phyloP scores from a whole-genome alignment of 345 rosid genomes.

The Pistacia atlantica region DNA sequence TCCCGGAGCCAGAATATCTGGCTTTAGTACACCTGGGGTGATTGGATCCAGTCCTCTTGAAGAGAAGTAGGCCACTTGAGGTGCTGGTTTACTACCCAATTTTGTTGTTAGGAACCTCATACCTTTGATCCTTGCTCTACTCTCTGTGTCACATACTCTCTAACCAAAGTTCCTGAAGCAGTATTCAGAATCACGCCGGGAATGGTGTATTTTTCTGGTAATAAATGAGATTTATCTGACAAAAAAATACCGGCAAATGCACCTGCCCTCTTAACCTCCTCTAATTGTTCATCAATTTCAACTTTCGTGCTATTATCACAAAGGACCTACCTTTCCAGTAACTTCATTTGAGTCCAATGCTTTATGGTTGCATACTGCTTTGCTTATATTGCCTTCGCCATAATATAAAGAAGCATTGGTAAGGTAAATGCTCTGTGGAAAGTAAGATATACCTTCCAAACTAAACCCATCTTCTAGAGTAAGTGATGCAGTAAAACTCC shows the following conservation, averaged over 20 bases:
- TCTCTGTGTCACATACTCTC: slow-evolving; percentile 5
- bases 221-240: slow-evolving; percentile 18
- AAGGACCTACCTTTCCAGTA: slow-evolving; percentile 40
- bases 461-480: slow-evolving; percentile 30
- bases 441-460: slow-evolving; percentile 37
- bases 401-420: slow-evolving; percentile 31
- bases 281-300: slow-evolving; percentile 12
- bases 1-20: slow-evolving; percentile 54
- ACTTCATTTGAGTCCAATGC: slow-evolving; percentile 35
- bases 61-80: slow-evolving; percentile 62
- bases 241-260: slow-evolving; percentile 40
- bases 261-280: slow-evolving; percentile 31
- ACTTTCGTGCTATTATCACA: slow-evolving; percentile 20
- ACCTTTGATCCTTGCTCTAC: slow-evolving; percentile 28
- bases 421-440: slow-evolving; percentile 28
- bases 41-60: slow-evolving; percentile 65
- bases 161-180: slow-evolving; percentile 15
- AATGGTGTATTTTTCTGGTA: slow-evolving; percentile 22
- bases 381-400: slow-evolving; percentile 16
- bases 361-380: slow-evolving; percentile 21
- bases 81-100: slow-evolving; percentile 42
- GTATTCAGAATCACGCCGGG: slow-evolving; percentile 30
- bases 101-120: slow-evolving; percentile 36
- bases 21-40: slow-evolving; percentile 40
- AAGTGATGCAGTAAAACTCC: slow-evolving; percentile 32